Evolutionary conservation across 768 basidiomycete genomes (phyloP), one percentile per base, ranked within the genome.

Genomic region (Tricholoma sp.): DNA sequence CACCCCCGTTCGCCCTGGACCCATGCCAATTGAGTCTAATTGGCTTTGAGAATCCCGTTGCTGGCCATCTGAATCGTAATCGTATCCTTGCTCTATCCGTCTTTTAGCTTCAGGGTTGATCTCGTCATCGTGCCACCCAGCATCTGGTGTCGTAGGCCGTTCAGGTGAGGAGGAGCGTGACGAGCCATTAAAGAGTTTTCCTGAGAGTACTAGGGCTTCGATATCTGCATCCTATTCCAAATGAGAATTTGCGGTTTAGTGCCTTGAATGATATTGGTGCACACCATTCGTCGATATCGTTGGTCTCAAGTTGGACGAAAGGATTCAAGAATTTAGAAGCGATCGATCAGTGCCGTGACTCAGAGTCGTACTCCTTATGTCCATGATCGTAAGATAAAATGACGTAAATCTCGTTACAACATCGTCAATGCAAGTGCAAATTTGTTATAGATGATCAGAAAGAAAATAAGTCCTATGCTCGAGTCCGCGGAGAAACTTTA

Each of bases 1-100:
- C 48, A 93, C 91, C 18, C 91, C 91, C 5, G 91, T 94, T 28
- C 91, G 78, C 4, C 91, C 91, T 9, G 88, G 88, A 3, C 86
- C 89, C 87, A 92, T 88, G 8, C 91, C 89, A 50, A 92, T 90
- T 11, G 85, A 84, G 54, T 86, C 82, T 49, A 74, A 65, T 57
- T 72, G 69, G 7, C 64, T 70, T 33, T 70, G 56, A 1, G 70
- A 56, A 62, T 73, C 68, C 53, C 77, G 63, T 47, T 70, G 73
- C 56, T 70, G 73, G 12, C 67, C 69, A 54, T 78, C 75, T 17
- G 74, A 72, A 60, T 81, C 76, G 36, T 76, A 78, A 56, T 77
- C 75, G 57, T 79, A 73, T 15, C 75, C 76, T 52, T 68, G 66
- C 39, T 72, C 70, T 48, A 63, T 58, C 34, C 62, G 63, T 50